Base-by-base conservation (phyloP, 139 green algal species). In the Chlorokybus atmophyticus region DNA sequence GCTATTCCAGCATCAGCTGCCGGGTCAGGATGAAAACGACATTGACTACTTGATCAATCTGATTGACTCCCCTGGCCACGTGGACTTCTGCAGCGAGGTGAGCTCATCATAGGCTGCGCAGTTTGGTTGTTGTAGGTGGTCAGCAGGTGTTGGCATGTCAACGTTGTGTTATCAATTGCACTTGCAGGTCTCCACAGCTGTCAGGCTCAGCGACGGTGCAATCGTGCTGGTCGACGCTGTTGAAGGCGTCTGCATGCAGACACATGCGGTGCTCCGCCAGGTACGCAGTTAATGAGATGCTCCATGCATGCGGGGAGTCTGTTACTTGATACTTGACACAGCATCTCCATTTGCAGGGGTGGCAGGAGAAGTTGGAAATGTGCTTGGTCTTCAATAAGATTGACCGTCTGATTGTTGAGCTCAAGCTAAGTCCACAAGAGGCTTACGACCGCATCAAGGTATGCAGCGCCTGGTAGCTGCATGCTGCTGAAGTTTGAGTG, bases 181-280 rank as follows among this genome's bases (percentile, higher is more conserved):
- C 35, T 30, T 1, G 39, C 38, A 79, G 59, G 71, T 95, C 32
- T 92, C 84, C 10, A 94, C 90, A 4, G 92, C 92, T 1, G 92
- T 80, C 5, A 78, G 92, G 2, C 75, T 99, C 38, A 84, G 67
- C 39, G 92, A 99, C 65, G 92, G 92, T 23, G 87, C 76, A 2
- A 66, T 97, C 67, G 84, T 97, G 57, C 55, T 99, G 57, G 90
- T 99, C 54, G 92, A 99, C 52, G 86, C 85, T 1, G 83, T 92
- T 47, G 92, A 97, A 76, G 91, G 92, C 0, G 88, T 99, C 29
- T 94, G 92, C 80, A 92, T 99, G 32, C 92, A 99, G 75, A 99
- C 92, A 30, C 91, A 94, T 68, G 92, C 92, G 2, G 89, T 97
- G 64, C 53, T 80, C 7, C 29, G 72, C 30, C 35, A 44, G 35